These are phyloP conservation scores for Stachybotrys chlorohalonatus DNA, from an alignment of 2,329 filamentous ascomycete species.

Conservation along the genomic window DNA sequence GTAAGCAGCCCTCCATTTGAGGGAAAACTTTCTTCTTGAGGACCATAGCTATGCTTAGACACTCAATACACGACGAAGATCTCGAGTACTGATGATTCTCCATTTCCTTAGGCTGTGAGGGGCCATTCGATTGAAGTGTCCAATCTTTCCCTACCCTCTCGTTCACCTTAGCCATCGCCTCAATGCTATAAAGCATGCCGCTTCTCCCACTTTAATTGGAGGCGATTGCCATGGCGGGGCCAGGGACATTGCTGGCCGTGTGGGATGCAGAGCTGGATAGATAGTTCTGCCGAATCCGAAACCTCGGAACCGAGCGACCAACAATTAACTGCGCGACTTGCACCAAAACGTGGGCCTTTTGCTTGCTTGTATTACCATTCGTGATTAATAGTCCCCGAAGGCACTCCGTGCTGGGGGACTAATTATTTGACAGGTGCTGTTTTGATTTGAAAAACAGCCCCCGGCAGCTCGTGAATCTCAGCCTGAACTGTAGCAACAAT, in stretches of 20 bases:
- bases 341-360: no score
- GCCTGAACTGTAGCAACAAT: slow-evolving; percentile 88
- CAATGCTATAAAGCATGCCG: no score
- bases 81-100: slow-evolving; percentile 24
- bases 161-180: background rate
- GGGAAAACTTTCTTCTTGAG: slow-evolving; percentile 1
- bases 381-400: no score
- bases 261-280: no score
- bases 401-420: background rate
- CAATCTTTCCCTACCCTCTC: background rate
- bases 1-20: slow-evolving; percentile 6
- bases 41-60: slow-evolving; percentile 24
- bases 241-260: no score
- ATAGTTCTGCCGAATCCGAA: no score
- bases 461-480: slow-evolving; percentile 77
- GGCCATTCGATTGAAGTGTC: slow-evolving; percentile 8
- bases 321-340: no score
- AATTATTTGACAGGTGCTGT: slow-evolving; percentile 57
- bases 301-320: no score
- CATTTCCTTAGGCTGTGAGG: slow-evolving; percentile 27
- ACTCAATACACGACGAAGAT: slow-evolving; percentile 23
- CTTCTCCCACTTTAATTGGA: no score
- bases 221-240: no score
- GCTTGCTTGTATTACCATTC: no score
- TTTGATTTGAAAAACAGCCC: slow-evolving; percentile 93